Conservation (phyloP, 352 stramenopile species). For the Pythium vanterpoolii region DNA sequence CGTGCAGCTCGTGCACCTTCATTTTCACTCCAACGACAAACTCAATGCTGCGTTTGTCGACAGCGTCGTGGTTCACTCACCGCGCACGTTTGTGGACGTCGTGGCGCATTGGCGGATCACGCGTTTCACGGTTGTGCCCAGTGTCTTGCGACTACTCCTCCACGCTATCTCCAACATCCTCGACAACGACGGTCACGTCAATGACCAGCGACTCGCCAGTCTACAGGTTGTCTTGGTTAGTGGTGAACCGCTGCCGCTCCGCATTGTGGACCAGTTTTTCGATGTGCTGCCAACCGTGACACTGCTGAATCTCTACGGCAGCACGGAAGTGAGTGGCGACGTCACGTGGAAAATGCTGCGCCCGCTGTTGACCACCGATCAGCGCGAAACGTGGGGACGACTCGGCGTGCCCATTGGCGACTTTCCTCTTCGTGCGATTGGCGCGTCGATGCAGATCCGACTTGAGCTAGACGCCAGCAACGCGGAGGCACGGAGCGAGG, state of each 20-base stretch:
- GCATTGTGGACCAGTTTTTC: slow-evolving; percentile 23
- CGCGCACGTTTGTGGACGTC: slow-evolving; percentile 25
- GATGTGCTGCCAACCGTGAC: slow-evolving; percentile 25
- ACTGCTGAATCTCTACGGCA: slow-evolving; percentile 64
- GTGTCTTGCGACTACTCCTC: slow-evolving; percentile 42
- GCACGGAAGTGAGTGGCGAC: slow-evolving; percentile 63
- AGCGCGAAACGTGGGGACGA: slow-evolving; percentile 28
- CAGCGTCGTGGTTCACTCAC: slow-evolving; percentile 43
- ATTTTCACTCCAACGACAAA: not conserved
- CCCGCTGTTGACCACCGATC: slow-evolving; percentile 13
- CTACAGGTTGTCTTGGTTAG: slow-evolving; percentile 49
- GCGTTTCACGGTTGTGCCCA: slow-evolving; percentile 49
- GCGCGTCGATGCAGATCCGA: slow-evolving; percentile 16
- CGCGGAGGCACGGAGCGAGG: slow-evolving; percentile 20
- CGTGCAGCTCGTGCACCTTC: slow-evolving; percentile 42
- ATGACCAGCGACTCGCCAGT: slow-evolving; percentile 4
- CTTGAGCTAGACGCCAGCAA: slow-evolving; percentile 20
- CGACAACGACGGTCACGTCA: not conserved
- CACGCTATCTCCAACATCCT: slow-evolving; percentile 4
- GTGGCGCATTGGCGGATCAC: slow-evolving; percentile 25
- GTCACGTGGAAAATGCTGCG: slow-evolving; percentile 42
- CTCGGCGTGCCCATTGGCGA: slow-evolving; percentile 47
- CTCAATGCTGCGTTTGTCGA: not conserved
- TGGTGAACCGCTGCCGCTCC: slow-evolving; percentile 38
- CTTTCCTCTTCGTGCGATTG: slow-evolving; percentile 22